Evolutionary conservation across 106 monocot species (phyloP).

Genomic region (Cymbidium sinense): DNA sequence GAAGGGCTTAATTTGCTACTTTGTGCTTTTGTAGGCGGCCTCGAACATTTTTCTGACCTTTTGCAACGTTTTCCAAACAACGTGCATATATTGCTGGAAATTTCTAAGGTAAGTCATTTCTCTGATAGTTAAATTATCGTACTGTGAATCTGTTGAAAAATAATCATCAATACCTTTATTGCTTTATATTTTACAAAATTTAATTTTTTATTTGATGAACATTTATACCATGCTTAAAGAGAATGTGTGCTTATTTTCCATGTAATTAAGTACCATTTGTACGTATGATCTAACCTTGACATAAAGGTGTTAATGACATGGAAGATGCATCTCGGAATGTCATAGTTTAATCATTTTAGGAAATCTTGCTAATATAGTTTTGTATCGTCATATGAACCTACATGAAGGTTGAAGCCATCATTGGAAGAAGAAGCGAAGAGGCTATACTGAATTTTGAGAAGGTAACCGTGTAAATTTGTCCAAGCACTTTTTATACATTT

Average conservation of each 20-base stretch:
- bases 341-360: neutral
- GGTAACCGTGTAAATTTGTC: constrained; percentile 31
- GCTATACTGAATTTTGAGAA: constrained; percentile 97
- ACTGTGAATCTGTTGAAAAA: neutral
- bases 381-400: neutral
- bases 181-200: neutral
- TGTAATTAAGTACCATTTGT: neutral
- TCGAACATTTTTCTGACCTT: constrained; percentile 76
- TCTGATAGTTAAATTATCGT: neutral
- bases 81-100: constrained; percentile 83
- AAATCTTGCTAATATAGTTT: neutral
- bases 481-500: constrained; percentile 2
- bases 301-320: neutral
- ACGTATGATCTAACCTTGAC: neutral
- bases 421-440: constrained; percentile 85
- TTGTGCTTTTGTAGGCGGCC: constrained; percentile 59
- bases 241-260: neutral
- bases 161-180: neutral
- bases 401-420: constrained; percentile 83
- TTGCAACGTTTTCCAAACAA: constrained; percentile 91
- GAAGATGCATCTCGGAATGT: neutral
- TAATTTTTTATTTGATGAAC: neutral
- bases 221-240: neutral
- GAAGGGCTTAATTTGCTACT: neutral
- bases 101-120: constrained; percentile 66